Base-by-base conservation (phyloP, 2,329 filamentous ascomycete species). In the Colletotrichum limetticola region DNA sequence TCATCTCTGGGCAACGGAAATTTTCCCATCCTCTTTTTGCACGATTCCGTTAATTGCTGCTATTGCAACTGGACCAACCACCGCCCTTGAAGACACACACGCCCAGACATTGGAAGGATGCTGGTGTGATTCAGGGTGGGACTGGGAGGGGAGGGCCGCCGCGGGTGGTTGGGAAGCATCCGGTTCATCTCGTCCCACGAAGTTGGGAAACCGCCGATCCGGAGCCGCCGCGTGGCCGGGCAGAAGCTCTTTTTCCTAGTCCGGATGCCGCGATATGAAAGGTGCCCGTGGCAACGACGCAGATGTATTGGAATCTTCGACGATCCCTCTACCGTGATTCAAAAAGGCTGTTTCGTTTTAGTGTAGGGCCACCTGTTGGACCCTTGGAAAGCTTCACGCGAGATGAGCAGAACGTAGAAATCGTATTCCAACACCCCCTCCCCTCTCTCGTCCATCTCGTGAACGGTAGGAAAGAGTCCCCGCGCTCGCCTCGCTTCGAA, bases 161-260 rank as follows among this genome's bases (percentile, higher is more conserved):
- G 16, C 37, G 37, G 37, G 14, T 42, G 37, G 14, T 19, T 49
- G 19, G 42, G 42, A 49, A 49, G 42, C 42, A 49, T 49, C 61
- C 46, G 42, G 66, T 46, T 42, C 60, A 60, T 72, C 60, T 60
- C 49, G 35, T 72, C 42, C 70, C 70, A 60, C 66, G 55, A 72
- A 64, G 55, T 46, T 72, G 70, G 70, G 42, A 49, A 42, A 64
- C 70, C 66, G 70, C 46, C 60, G 66, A 72, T 72, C 66, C 59
- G 69, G 65, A 72, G 65, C 69, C 69, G 65, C 69, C 65, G 66
- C 46, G 64, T 46, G 64, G 64, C 66, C 63, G 63, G 46, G 28
- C 53, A 42, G 58, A 55, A 16, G 55, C 16, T 46, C 28, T 42
- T 57, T 49, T 65, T 65, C 53, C 66, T 56, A 30, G 12, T 60